Evolutionary conservation across 345 rosid species (phyloP).

Genomic region (Eucalyptus curtisii): DNA sequence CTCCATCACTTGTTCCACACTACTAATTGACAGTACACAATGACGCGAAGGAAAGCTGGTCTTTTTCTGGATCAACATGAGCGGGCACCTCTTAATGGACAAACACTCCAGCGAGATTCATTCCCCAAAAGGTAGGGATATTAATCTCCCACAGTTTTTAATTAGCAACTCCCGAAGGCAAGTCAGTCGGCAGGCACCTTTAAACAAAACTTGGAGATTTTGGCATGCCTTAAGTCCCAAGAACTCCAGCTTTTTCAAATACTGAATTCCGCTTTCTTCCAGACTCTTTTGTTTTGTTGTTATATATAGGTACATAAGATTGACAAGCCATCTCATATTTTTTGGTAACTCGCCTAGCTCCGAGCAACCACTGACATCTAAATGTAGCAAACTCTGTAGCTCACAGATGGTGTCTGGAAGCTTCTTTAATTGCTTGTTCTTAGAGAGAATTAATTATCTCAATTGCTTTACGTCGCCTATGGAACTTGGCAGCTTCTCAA

Average conservation of each 20-base stretch:
- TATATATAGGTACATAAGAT: background rate
- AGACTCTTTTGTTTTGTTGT: background rate
- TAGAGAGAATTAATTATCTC: fast-evolving
- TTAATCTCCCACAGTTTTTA: background rate
- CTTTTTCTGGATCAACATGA: background rate
- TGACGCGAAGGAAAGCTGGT: background rate
- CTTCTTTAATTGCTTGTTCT: background rate
- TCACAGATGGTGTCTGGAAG: background rate
- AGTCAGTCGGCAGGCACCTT: background rate
- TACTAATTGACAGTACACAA: background rate
- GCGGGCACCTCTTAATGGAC: background rate
- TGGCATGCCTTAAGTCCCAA: background rate
- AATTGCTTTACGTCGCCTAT: background rate
- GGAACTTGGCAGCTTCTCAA: background rate
- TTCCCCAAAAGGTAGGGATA: background rate
- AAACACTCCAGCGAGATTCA: background rate
- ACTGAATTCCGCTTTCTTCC: background rate
- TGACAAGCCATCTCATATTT: background rate
- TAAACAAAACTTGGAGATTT: background rate
- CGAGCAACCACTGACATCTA: background rate
- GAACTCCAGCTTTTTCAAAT: fast-evolving
- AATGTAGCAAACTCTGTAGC: background rate
- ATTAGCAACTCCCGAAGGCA: fast-evolving
- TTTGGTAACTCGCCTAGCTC: background rate
- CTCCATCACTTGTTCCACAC: background rate